Evolutionary conservation across 1,284 basidiomycete species (phyloP), one percentile per base, ranked within the genome.

Genomic region (Limonomyces culmigenus): DNA sequence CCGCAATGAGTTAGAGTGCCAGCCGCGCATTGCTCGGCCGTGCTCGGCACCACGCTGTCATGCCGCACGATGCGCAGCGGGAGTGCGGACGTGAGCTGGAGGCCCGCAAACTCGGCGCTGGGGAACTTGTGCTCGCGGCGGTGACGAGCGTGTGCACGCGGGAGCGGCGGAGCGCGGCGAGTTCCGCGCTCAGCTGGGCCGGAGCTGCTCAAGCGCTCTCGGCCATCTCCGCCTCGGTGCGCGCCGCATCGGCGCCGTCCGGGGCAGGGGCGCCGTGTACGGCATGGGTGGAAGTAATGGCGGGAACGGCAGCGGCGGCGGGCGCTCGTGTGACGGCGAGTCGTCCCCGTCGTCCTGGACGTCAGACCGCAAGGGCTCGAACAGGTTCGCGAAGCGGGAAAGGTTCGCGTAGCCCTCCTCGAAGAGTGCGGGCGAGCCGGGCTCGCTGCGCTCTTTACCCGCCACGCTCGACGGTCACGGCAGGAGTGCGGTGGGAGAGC

Each of bases 361-460:
- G 25, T 8, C 20, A 19, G 16, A 29, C 14, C 20, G 37, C 23
- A 8, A 8, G 71, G 67, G 32, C 59, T 76, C 80, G 52, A 83
- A 83, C 10, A 83, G 55, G 45, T 80, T 73, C 23, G 66, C 66
- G 56, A 75, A 83, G 17, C 66, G 62, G 17, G 77, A 73, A 4
- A 81, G 58, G 42, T 79, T 74, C n/a, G n/a, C n/a, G n/a, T n/a
- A n/a, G n/a, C n/a, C n/a, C n/a, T n/a, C n/a, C n/a, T n/a, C n/a
- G n/a, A n/a, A n/a, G n/a, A n/a, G n/a, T n/a, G n/a, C n/a, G n/a
- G n/a, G n/a, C n/a, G n/a, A n/a, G n/a, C n/a, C n/a, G n/a, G n/a
- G n/a, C 38, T 76, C 74, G 0, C 63, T 8, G 16, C 15, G 10
- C 11, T 11, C 58, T 38, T 59, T 65, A 12, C 67, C 67, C 30